Evolutionary conservation across 2,329 filamentous ascomycete species (phyloP).

Genomic region (Geosmithia flava): DNA sequence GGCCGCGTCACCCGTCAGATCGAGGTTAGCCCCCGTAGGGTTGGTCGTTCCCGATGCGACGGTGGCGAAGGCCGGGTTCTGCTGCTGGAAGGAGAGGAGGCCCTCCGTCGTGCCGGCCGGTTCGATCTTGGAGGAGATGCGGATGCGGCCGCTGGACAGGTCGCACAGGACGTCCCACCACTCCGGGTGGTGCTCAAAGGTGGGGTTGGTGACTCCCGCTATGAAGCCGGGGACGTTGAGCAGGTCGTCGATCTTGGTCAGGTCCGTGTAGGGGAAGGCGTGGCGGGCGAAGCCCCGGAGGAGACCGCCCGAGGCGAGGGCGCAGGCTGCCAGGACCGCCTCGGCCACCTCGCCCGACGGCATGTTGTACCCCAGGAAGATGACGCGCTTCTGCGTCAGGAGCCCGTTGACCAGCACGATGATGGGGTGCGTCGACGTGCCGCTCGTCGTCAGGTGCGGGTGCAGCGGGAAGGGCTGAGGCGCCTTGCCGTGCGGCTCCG

Average conservation of each 20-base stretch:
- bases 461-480: conserved; percentile 79
- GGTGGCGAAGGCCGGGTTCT: conserved; percentile 46
- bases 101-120: conserved; percentile 72
- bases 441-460: conserved; percentile 86
- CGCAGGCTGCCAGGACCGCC: conserved; percentile 94
- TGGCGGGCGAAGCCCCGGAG: conserved; percentile 88
- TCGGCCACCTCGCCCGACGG: conserved; percentile 94
- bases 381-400: conserved; percentile 89
- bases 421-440: conserved; percentile 81
- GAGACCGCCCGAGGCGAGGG: conserved; percentile 83
- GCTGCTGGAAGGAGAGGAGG: conserved; percentile 75
- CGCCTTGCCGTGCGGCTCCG: conserved; percentile 65
- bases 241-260: conserved; percentile 94
- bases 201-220: conserved; percentile 92
- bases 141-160: conserved; percentile 80
- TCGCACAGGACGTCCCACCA: conserved; percentile 99
- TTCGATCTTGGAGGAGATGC: conserved; percentile 85
- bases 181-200: conserved; percentile 85
- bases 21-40: conserved; percentile 25
- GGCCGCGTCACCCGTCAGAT: conserved; percentile 72
- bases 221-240: conserved; percentile 96
- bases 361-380: conserved; percentile 90
- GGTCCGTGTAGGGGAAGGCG: conserved; percentile 94
- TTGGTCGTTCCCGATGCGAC: conserved; percentile 29
- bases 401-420: conserved; percentile 91